A percentile compares a stretch with the other conserved stretches of the same genome.
These are phyloP conservation scores for Ettlia oleoabundans DNA, from an alignment of 139 green algal species.

Conservation along the genomic window DNA sequence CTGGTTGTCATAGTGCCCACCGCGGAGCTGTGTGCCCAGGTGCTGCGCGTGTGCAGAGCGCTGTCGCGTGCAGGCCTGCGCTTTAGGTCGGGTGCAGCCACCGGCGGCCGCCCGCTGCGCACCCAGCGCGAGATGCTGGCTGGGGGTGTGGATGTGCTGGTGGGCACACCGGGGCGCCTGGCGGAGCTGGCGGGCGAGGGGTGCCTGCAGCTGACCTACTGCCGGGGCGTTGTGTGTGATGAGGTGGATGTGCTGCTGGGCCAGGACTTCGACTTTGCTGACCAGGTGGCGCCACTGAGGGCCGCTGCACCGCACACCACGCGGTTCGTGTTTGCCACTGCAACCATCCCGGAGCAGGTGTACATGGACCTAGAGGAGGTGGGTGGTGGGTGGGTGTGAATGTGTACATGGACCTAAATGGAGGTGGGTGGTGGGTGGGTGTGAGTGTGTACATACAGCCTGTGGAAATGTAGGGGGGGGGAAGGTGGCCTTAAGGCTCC, in stretches of 20 bases:
- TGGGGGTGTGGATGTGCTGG: constrained; percentile 80
- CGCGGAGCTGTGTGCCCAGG: constrained; percentile 62
- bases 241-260: constrained; percentile 91
- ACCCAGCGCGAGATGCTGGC: constrained; percentile 74
- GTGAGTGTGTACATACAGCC: no score
- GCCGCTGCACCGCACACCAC: constrained; percentile 34
- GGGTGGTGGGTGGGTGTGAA: background rate
- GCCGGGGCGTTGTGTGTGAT: constrained; percentile 78
- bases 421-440: no score
- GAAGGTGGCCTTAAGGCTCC: no score
- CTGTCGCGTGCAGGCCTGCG: constrained; percentile 37
- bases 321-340: constrained; percentile 80
- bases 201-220: constrained; percentile 58
- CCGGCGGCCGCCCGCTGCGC: constrained; percentile 65
- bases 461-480: no score
- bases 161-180: constrained; percentile 82
- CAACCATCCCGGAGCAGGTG: constrained; percentile 81
- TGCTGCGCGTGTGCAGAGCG: constrained; percentile 49
- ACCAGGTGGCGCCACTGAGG: constrained; percentile 69
- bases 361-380: constrained; percentile 55
- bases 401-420: no score
- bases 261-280: constrained; percentile 61
- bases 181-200: constrained; percentile 57
- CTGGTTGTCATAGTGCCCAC: constrained; percentile 74
- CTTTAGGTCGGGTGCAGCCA: constrained; percentile 62